phyloP scores from a whole-genome alignment of 768 basidiomycete species.

The Tricholoma bakamatsutake region DNA sequence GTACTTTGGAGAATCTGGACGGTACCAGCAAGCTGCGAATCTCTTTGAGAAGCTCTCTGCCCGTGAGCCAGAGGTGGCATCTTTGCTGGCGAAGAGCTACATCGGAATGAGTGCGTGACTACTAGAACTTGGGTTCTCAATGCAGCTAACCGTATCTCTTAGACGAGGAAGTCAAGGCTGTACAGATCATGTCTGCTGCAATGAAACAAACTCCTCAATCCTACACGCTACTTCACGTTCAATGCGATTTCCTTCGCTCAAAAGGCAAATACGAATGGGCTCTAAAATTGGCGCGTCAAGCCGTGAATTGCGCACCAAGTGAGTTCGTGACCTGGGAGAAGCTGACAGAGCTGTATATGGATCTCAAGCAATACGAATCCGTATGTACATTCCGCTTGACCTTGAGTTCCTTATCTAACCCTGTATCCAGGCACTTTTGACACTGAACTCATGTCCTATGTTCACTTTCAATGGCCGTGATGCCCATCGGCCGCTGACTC shows the following conservation, averaged over 20 bases:
- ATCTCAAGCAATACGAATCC: conserved; percentile 80
- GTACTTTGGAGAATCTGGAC: conserved; percentile 90
- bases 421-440: conserved; percentile 65
- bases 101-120: conserved; percentile 89
- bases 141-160: neutral
- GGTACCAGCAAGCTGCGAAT: conserved; percentile 85
- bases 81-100: conserved; percentile 82
- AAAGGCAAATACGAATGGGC: conserved; percentile 89
- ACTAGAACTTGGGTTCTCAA: neutral
- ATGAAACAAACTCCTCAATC: conserved; percentile 86
- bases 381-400: conserved; percentile 26
- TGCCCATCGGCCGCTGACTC: conserved; percentile 76
- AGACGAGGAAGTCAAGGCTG: conserved; percentile 99
- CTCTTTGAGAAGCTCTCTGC: conserved; percentile 86
- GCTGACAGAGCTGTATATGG: conserved; percentile 91
- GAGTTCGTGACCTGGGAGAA: conserved; percentile 99
- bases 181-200: conserved; percentile 85
- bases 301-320: conserved; percentile 96
- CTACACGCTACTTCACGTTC: conserved; percentile 89
- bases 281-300: conserved; percentile 84
- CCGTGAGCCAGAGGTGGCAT: conserved; percentile 87
- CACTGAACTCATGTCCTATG: conserved; percentile 99
- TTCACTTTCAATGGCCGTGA: conserved; percentile 99
- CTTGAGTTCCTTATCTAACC: neutral
- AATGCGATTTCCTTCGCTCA: conserved; percentile 87